Evolutionary conservation across 352 stramenopile genomes (phyloP).

Genomic region (Phytophthora hybrid): DNA sequence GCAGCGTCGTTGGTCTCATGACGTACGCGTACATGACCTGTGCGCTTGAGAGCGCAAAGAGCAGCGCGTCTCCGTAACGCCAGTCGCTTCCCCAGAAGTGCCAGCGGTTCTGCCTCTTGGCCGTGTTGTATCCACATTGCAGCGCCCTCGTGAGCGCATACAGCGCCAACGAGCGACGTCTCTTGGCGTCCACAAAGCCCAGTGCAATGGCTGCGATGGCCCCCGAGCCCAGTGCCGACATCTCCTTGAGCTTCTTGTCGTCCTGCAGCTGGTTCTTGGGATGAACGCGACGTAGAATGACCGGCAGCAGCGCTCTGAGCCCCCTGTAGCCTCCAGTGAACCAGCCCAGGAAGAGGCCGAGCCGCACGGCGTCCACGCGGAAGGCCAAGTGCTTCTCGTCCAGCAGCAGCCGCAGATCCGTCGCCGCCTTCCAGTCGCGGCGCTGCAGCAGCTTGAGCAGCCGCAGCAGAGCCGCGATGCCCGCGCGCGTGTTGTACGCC

Average conservation of each 20-base stretch:
- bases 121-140: conserved; percentile 88
- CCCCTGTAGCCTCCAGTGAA: conserved; percentile 85
- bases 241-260: conserved; percentile 47
- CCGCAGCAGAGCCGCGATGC: conserved; percentile 76
- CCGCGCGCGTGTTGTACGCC: conserved; percentile 88
- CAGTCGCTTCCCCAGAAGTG: conserved; percentile 91
- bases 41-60: conserved; percentile 80
- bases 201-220: conserved; percentile 70
- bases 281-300: conserved; percentile 50
- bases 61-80: conserved; percentile 78
- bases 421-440: conserved; percentile 56
- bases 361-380: conserved; percentile 84
- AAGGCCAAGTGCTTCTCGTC: conserved; percentile 83
- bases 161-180: conserved; percentile 78
- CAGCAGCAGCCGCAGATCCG: conserved; percentile 70
- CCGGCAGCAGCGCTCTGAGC: conserved; percentile 61
- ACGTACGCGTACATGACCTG: conserved; percentile 91
- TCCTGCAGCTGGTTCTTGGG: conserved; percentile 25
- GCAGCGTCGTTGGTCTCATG: conserved; percentile 76
- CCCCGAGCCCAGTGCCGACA: conserved; percentile 64
- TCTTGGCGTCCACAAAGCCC: conserved; percentile 71
- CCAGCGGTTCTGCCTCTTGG: conserved; percentile 79
- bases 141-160: conserved; percentile 86
- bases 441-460: conserved; percentile 74
- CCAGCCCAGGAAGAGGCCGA: conserved; percentile 88